Base-by-base conservation (phyloP, 768 basidiomycete species). In the Austroboletus eburneus region DNA sequence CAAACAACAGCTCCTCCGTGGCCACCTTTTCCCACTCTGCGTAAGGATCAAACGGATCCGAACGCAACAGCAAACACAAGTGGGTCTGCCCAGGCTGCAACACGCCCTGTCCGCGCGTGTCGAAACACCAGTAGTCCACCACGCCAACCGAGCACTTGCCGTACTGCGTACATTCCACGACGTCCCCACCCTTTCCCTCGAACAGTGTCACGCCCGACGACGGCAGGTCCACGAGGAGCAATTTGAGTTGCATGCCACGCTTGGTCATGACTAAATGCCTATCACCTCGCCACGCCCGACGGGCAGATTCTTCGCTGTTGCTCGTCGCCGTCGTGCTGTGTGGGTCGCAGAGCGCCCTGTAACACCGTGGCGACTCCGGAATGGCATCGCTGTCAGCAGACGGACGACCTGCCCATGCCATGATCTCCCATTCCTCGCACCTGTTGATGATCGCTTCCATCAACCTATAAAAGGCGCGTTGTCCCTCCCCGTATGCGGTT, bases 401-500 rank as follows among this genome's bases (percentile, higher is more conserved):
- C 20, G 53, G 48, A 9, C 35, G 34, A 9, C 65, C 63, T 21
- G 54, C 58, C 63, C 63, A 67, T 2, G 59, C 62, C 55, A 67
- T 63, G 25, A 64, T 65, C 18, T 67, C 56, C 65, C 65, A 67
- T 23, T 67, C 65, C 12, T 51, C 61, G 9, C 56, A 56, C 29
- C 60, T 51, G 32, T 53, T 50, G 34, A 64, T 46, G 42, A 64
- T 62, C 3, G 60, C 54, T 27, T 65, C 63, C 56, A 65, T 56
- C 43, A 67, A 38, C 41, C 66, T 53, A 27, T 58, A 49, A 33
- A 62, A 67, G 1, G 66, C 64, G 4, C 63, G 64, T 36, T 56
- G 50, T 1, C 68, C 66, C 39, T 68, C 67, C 20, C 66, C 67
- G 24, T 67, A 67, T n/a, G 62, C 62, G 21, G 69, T 57, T 25